phyloP scores from a whole-genome alignment of 257 asterid species.

The Penstemon newberryi region DNA sequence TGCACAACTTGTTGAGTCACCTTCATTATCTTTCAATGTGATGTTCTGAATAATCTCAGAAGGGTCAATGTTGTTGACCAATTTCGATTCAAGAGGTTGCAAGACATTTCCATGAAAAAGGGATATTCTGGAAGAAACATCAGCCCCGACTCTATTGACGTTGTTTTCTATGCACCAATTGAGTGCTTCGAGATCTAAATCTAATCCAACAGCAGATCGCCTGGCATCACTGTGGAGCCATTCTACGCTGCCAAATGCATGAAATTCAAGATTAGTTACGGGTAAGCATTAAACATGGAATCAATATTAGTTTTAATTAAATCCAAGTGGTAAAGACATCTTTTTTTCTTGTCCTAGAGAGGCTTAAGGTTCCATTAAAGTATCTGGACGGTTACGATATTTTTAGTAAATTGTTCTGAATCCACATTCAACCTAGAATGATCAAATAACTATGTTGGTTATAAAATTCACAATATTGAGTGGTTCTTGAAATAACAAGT shows the following conservation, averaged over 20 bases:
- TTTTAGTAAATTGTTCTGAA: background rate
- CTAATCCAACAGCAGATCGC: constrained; percentile 92
- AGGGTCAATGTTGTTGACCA: constrained; percentile 51
- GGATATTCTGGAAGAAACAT: constrained; percentile 60
- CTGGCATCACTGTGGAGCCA: constrained; percentile 90
- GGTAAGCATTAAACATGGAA: background rate
- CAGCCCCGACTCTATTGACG: constrained; percentile 72
- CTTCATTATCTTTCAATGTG: constrained; percentile 41
- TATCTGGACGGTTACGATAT: constrained; percentile 1
- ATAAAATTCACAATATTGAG: constrained; percentile 3
- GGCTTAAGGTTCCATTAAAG: background rate
- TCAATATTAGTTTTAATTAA: constrained; percentile 3
- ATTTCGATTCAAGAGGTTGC: constrained; percentile 69
- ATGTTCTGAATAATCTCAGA: constrained; percentile 36
- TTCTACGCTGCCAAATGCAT: constrained; percentile 60
- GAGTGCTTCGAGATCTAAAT: constrained; percentile 86
- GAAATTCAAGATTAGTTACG: constrained; percentile 23
- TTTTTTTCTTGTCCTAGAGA: background rate
- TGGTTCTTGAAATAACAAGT: constrained; percentile 12
- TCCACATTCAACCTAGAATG: background rate
- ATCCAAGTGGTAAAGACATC: background rate
- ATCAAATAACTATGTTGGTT: background rate
- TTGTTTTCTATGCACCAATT: constrained; percentile 85
- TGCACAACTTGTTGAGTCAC: constrained; percentile 22
- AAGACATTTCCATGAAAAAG: constrained; percentile 89